These are phyloP conservation scores for Hevea brasiliensis DNA, from an alignment of 345 rosid genomes.

Conservation along the genomic window DNA sequence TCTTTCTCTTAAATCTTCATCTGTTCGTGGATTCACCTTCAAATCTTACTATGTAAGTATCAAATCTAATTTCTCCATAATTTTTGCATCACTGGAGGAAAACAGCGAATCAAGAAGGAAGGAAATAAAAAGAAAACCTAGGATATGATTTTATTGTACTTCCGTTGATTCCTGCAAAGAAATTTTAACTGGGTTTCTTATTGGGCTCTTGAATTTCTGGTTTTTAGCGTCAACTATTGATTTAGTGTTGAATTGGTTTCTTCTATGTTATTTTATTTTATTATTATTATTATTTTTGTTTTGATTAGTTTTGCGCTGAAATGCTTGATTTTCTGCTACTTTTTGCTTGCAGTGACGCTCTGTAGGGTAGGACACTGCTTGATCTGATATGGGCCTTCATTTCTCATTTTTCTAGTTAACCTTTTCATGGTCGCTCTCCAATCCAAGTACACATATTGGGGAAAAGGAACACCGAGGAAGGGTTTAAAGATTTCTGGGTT, in stretches of 20 bases:
- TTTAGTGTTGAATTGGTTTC: not conserved
- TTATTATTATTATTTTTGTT: not conserved
- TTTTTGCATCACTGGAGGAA: not conserved
- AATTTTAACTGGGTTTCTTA: not conserved
- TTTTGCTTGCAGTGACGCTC: conserved; percentile 35
- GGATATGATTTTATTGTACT: not conserved
- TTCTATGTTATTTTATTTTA: not conserved
- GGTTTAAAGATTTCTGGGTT: conserved; percentile 28
- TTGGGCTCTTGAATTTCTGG: not conserved
- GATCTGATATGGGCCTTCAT: conserved; percentile 40
- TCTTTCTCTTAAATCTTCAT: conserved; percentile 1
- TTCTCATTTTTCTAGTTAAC: conserved; percentile 24
- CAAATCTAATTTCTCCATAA: conserved; percentile 23
- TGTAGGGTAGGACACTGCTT: conserved; percentile 19
- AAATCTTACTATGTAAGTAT: conserved; percentile 40
- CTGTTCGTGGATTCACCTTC: conserved; percentile 28
- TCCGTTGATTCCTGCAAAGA: not conserved
- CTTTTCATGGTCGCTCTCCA: not conserved
- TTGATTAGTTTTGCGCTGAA: not conserved
- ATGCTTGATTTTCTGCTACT: conserved; percentile 15
- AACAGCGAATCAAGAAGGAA: not conserved
- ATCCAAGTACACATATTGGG: conserved; percentile 5
- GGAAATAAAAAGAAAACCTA: conserved; percentile 8
- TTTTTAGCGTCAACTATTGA: not conserved
- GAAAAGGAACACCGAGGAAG: not conserved